These are phyloP conservation scores for Amanita rimosa DNA, from an alignment of 768 basidiomycete species.

Conservation along the genomic window DNA sequence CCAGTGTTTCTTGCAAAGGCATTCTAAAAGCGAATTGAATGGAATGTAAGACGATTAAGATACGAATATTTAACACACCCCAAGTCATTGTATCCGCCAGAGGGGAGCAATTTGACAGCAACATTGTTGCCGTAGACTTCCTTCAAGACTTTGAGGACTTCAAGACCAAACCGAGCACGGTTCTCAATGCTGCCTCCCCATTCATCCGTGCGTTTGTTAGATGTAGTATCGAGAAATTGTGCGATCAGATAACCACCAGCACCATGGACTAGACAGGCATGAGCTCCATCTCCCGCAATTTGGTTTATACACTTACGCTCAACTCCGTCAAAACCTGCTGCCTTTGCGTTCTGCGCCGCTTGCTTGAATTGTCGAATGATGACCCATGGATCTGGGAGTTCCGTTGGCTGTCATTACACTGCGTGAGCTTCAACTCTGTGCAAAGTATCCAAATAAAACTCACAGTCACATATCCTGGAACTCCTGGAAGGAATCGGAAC, in stretches of 20 bases:
- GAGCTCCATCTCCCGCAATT: background rate
- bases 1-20: constrained; percentile 31
- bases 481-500: constrained; percentile 26
- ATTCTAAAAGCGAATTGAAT: constrained; percentile 17
- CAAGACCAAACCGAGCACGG: constrained; percentile 39
- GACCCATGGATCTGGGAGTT: constrained; percentile 27
- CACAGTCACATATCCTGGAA: constrained; percentile 29
- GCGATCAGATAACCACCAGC: constrained; percentile 33
- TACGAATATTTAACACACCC: constrained; percentile 19
- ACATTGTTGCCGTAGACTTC: constrained; percentile 34
- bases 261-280: constrained; percentile 23
- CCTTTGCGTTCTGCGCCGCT: constrained; percentile 35
- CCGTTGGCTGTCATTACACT: constrained; percentile 21
- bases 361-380: constrained; percentile 27
- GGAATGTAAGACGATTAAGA: background rate
- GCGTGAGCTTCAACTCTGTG: background rate
- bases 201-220: constrained; percentile 42
- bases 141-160: constrained; percentile 31
- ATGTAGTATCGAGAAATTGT: constrained; percentile 37
- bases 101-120: constrained; percentile 32
- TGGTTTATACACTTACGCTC: constrained; percentile 15
- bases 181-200: constrained; percentile 54
- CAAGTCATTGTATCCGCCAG: constrained; percentile 33
- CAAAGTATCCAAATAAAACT: constrained; percentile 6
- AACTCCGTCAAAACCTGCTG: constrained; percentile 22